Conservation (phyloP, 352 stramenopile species). For the Phytophthora podocarpi region DNA sequence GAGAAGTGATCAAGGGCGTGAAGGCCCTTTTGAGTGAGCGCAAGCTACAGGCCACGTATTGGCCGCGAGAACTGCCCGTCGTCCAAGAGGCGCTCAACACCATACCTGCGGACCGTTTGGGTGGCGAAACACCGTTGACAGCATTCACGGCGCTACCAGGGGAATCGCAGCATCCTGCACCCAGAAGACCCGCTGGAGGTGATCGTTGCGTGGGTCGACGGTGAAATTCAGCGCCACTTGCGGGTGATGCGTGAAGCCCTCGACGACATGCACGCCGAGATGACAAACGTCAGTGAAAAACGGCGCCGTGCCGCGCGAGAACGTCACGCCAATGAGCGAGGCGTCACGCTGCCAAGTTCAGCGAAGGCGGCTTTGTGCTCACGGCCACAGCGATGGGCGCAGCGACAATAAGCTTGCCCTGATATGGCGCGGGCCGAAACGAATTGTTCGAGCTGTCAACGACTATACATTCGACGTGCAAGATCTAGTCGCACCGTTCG, state of each 20-base stretch:
- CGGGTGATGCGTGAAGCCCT: too few relatives aligned
- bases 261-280: too few relatives aligned
- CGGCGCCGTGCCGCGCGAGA: too few relatives aligned
- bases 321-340: background rate
- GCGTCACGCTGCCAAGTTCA: too few relatives aligned
- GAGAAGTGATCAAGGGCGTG: background rate
- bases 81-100: background rate
- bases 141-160: background rate
- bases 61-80: background rate
- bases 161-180: too few relatives aligned
- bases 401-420: background rate
- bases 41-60: background rate
- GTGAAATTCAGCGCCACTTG: too few relatives aligned
- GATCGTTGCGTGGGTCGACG: background rate
- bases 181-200: too few relatives aligned
- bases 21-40: background rate
- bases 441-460: background rate
- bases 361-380: background rate
- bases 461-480: background rate
- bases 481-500: background rate
- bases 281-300: too few relatives aligned
- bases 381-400: background rate
- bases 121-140: background rate
- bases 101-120: background rate
- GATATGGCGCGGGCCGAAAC: background rate